A percentile compares a stretch with the other conserved stretches of the same genome.
phyloP scores from a whole-genome alignment of 352 stramenopile species.

The Phytopythium montanum region DNA sequence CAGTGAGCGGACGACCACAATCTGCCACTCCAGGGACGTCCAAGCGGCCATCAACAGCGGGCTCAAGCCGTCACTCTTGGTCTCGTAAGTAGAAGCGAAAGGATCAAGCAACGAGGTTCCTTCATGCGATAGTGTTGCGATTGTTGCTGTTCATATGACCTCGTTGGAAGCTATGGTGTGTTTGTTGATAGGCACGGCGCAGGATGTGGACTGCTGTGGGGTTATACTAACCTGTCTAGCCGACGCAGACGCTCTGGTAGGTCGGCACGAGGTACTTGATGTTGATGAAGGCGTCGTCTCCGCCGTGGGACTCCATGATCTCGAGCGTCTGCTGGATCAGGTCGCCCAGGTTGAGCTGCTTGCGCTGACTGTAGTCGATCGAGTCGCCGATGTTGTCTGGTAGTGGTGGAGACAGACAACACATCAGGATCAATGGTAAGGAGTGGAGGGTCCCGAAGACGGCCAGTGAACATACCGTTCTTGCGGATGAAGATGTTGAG shows the following conservation, averaged over 20 bases:
- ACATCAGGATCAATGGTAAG: background rate
- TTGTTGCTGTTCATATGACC: background rate
- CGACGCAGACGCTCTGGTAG: constrained; percentile 92
- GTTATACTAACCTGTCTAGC: constrained; percentile 15
- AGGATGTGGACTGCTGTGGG: background rate
- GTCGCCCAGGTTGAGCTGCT: constrained; percentile 94
- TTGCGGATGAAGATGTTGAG: constrained; percentile 98
- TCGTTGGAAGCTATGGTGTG: background rate
- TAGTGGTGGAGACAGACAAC: background rate
- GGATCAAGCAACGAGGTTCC: background rate
- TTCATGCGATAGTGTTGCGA: background rate
- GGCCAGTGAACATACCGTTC: constrained; percentile 62
- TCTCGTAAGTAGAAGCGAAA: background rate
- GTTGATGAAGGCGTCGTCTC: constrained; percentile 98
- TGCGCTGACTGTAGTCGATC: constrained; percentile 96
- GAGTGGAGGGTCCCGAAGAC: too few species aligned
- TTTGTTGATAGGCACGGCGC: background rate
- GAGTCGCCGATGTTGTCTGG: constrained; percentile 94
- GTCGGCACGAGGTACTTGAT: constrained; percentile 98
- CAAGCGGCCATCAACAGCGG: background rate
- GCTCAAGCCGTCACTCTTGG: background rate
- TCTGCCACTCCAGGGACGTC: constrained; percentile 16
- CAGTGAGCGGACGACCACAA: constrained; percentile 16
- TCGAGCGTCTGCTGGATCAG: constrained; percentile 97
- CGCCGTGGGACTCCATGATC: constrained; percentile 94